Evolutionary conservation across 1,284 basidiomycete species (phyloP).

Genomic region (Trichosporon asahii): DNA sequence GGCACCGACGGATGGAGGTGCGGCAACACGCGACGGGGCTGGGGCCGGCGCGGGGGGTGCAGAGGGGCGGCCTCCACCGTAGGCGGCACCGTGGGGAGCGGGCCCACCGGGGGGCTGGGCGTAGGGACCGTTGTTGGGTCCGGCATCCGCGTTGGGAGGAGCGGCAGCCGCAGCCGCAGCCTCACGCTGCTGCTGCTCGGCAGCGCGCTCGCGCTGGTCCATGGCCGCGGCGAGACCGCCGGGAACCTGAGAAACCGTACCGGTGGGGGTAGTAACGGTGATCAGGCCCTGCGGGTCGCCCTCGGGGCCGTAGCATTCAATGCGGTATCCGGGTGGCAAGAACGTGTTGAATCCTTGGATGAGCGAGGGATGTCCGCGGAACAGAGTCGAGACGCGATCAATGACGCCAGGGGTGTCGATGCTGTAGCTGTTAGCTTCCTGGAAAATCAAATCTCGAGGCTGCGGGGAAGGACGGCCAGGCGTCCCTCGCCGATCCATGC

Average conservation of each 20-base stretch:
- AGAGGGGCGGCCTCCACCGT: constrained; percentile 29
- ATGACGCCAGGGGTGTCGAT: constrained; percentile 99
- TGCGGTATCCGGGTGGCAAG: constrained; percentile 91
- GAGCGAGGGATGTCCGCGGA: constrained; percentile 86
- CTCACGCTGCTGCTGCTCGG: constrained; percentile 18
- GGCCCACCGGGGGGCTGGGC: constrained; percentile 12
- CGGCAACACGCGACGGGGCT: constrained; percentile 25
- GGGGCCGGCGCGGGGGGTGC: constrained; percentile 38
- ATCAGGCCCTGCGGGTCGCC: constrained; percentile 72
- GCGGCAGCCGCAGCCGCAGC: constrained; percentile 15
- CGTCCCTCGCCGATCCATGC: background rate
- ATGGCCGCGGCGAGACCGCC: constrained; percentile 48
- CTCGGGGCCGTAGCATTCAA: constrained; percentile 64
- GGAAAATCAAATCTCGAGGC: background rate
- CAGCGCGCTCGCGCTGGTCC: constrained; percentile 31
- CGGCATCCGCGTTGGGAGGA: constrained; percentile 10
- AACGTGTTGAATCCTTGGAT: constrained; percentile 99
- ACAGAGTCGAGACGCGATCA: constrained; percentile 89
- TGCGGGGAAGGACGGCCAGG: background rate
- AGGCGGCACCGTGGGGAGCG: constrained; percentile 7
- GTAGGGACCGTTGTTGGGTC: constrained; percentile 16
- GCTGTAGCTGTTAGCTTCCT: constrained; percentile 53
- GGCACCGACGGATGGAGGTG: constrained; percentile 35
- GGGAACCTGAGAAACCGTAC: constrained; percentile 65
- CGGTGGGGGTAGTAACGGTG: constrained; percentile 89